A percentile compares a stretch with the other conserved stretches of the same genome.
Evolutionary conservation across 345 rosid species (phyloP).

Genomic region (Jatropha curcas): DNA sequence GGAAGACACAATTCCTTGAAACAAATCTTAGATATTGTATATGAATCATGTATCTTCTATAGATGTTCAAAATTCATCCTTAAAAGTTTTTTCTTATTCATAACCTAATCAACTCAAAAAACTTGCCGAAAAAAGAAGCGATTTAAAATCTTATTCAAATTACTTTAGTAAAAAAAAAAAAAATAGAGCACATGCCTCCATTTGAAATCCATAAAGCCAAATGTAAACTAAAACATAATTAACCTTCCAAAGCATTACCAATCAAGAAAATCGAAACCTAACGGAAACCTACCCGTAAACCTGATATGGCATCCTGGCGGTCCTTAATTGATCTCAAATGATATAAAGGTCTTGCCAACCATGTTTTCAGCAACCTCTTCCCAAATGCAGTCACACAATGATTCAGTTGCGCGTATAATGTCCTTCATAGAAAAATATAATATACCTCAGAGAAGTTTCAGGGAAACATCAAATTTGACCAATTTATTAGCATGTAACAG

Average conservation of each 20-base stretch:
- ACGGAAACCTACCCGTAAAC: conserved; percentile 59
- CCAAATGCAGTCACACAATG: conserved; percentile 95
- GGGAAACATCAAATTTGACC: conserved; percentile 12
- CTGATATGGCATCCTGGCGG: conserved; percentile 93
- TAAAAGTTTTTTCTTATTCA: not conserved
- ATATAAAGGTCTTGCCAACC: conserved; percentile 96
- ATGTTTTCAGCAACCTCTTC: conserved; percentile 83
- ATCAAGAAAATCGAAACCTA: not conserved
- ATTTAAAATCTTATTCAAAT: not conserved
- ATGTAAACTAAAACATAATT: not conserved
- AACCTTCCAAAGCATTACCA: not conserved
- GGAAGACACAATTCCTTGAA: not conserved
- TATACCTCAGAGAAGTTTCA: conserved; percentile 21
- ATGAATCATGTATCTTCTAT: not conserved
- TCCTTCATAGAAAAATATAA: conserved; percentile 49
- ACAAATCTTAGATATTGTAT: not conserved
- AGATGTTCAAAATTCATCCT: not conserved
- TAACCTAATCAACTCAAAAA: not conserved
- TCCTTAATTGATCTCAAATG: conserved; percentile 61
- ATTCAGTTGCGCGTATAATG: conserved; percentile 80
- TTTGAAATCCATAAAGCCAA: not conserved
- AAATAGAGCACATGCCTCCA: not conserved
- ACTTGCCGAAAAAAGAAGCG: not conserved
- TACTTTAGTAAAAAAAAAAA: not conserved
- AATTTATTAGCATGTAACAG: conserved; percentile 18